Conservation (phyloP, 129 eudicot species). For the Saposhnikovia divaricata region DNA sequence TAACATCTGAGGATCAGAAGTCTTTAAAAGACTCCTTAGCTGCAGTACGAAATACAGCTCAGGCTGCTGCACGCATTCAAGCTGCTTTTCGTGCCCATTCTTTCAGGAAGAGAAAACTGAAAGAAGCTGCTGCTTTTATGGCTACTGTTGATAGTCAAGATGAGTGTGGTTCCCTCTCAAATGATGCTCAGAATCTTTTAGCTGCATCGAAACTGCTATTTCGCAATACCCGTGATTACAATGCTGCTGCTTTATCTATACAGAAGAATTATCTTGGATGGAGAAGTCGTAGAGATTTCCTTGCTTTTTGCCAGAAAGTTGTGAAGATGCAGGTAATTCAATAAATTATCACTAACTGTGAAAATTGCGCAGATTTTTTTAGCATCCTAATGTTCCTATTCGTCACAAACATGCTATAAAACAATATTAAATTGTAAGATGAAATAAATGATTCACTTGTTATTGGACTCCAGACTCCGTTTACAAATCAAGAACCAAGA, state of each 20-base stretch:
- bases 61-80: conserved; percentile 97
- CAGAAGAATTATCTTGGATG: conserved; percentile 89
- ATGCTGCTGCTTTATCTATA: conserved; percentile 77
- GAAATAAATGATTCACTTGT: background rate
- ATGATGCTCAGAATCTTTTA: conserved; percentile 62
- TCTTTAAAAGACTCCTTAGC: conserved; percentile 63
- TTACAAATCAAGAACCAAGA: background rate
- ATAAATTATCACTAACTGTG: background rate
- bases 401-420: background rate
- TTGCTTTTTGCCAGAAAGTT: conserved; percentile 78
- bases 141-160: conserved; percentile 23
- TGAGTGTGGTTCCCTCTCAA: conserved; percentile 34
- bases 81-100: conserved; percentile 96
- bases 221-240: conserved; percentile 44
- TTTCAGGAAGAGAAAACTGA: conserved; percentile 66
- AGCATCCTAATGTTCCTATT: background rate
- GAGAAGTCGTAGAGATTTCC: conserved; percentile 85
- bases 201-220: conserved; percentile 65
- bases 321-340: conserved; percentile 80
- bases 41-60: conserved; percentile 77
- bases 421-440: background rate
- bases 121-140: conserved; percentile 26
- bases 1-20: conserved; percentile 43
- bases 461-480: background rate
- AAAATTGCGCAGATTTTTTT: background rate